Base-by-base conservation (phyloP, 495 filamentous ascomycete genomes). In the Oleoguttula mirabilis region DNA sequence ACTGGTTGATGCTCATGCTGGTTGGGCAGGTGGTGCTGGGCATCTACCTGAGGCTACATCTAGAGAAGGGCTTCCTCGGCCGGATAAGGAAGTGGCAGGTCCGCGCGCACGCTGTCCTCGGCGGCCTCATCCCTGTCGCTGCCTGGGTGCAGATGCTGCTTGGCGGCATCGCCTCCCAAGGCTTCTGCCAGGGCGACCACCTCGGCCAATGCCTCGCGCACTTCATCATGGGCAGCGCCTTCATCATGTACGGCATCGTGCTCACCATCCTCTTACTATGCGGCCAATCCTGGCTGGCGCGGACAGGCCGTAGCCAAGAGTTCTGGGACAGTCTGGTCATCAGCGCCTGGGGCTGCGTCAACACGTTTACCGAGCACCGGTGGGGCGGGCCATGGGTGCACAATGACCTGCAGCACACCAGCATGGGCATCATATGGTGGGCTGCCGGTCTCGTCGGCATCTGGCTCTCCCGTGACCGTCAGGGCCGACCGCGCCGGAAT, bases 371-470 rank as follows among this genome's bases (percentile, higher is more conserved):
- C 12, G 90, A 96, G 60, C 90, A 98, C 60, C 73, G 82, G 25
- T 98, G 90, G 90, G 92, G 92, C 25, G 64, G 67, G 0, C 66
- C 72, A 1, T 98, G 90, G 90, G 88, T 81, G n/a, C 73, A 75
- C 55, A 95, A 94, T 56, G 90, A 98, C 59, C 76, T 94, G 60
- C 90, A 98, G 59, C 92, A 96, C 56, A 98, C 90, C 0, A 80
- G 79, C 10, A 98, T 96, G 92, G 90, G 90, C 21, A 75, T 98
- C 45, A 77, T 98, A 39, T 98, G 90, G 90, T 95, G 87, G 87
- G 80, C 76, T 55, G 88, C 92, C 14, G 90, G 90, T 14, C 64
- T 98, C 17, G 68, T 90, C 21, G 92, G 90, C 15, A 72, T 98
- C 44, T 98, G 90, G 92, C 64, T 96, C 21, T 88, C 83, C 56